These are phyloP conservation scores for Meira miltonrushii DNA, from an alignment of 1,284 basidiomycete species.

Conservation along the genomic window DNA sequence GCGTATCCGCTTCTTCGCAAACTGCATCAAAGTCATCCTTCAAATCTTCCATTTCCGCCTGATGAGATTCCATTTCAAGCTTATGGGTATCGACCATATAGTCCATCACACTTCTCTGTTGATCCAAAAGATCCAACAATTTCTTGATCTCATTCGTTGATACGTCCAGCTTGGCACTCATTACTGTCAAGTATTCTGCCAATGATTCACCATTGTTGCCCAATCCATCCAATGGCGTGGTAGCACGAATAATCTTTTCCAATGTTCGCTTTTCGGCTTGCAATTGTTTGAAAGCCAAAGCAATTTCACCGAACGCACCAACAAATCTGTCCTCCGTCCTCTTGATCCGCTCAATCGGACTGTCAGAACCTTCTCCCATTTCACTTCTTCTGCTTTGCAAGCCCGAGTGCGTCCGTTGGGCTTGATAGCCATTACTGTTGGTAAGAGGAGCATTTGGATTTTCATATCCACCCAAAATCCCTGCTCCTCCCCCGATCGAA, in stretches of 20 bases:
- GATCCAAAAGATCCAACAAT: conserved; percentile 38
- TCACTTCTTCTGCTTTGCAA: conserved; percentile 26
- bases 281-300: conserved; percentile 37
- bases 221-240: conserved; percentile 32
- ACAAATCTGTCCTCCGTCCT: conserved; percentile 34
- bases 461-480: conserved; percentile 15
- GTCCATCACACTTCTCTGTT: conserved; percentile 42
- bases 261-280: conserved; percentile 38
- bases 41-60: conserved; percentile 30
- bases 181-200: conserved; percentile 23
- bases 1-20: conserved; percentile 16
- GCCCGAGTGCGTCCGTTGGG: neutral
- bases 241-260: conserved; percentile 37
- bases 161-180: conserved; percentile 30
- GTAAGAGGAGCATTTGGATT: neutral
- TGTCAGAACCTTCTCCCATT: conserved; percentile 19
- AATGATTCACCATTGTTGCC: conserved; percentile 25
- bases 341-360: conserved; percentile 22
- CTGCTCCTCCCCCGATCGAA: conserved; percentile 2
- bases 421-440: conserved; percentile 8
- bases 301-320: conserved; percentile 36
- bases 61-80: conserved; percentile 28
- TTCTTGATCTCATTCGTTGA: conserved; percentile 33
- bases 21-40: conserved; percentile 22
- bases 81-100: conserved; percentile 43